These are phyloP conservation scores for Tetrahymena elliotti DNA, from an alignment of 73 alveolate species.

Conservation along the genomic window DNA sequence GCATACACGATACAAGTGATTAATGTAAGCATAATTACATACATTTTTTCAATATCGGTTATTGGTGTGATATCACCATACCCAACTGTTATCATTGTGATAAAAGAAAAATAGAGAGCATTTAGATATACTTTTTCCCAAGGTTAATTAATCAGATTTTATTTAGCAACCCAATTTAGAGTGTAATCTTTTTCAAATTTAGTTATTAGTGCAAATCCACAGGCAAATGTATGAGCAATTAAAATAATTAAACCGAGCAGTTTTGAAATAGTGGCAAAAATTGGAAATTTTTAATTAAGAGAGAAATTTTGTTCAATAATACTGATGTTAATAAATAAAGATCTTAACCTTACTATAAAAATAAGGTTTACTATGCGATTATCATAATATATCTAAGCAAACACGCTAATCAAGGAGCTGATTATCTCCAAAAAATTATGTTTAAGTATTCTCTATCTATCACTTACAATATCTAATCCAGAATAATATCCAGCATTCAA, in stretches of 20 bases:
- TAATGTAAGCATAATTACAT: background rate
- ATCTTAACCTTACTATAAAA: background rate
- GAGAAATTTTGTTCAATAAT: background rate
- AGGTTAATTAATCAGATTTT: background rate
- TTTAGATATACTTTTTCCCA: background rate
- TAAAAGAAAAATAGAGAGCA: background rate
- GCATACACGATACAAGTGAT: background rate
- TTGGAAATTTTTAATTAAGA: background rate
- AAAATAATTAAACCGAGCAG: background rate
- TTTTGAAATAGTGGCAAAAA: background rate
- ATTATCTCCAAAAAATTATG: background rate
- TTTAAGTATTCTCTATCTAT: background rate
- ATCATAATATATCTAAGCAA: background rate
- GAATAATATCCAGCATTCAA: background rate
- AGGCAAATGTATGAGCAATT: background rate
- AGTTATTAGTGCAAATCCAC: background rate
- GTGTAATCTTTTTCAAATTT: background rate
- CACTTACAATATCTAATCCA: background rate
- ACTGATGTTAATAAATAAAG: background rate
- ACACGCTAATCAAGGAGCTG: background rate
- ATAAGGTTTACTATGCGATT: background rate
- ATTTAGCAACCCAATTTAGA: background rate
- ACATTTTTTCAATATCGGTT: background rate
- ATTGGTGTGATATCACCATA: background rate
- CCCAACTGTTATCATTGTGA: background rate